Base-by-base conservation (phyloP, 1,284 basidiomycete species). In the Hymenochaete sp. region DNA sequence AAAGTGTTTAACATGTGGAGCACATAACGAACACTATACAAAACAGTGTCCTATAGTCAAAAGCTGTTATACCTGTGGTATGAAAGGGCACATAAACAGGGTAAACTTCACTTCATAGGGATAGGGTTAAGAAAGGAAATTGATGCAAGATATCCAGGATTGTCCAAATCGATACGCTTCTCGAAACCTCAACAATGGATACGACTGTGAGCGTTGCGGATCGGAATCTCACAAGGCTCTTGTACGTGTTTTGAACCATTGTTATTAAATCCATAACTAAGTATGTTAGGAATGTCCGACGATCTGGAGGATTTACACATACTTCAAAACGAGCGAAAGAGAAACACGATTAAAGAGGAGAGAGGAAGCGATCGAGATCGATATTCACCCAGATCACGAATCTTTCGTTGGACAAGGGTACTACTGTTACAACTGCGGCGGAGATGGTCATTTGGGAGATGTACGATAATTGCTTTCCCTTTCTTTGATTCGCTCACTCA, bases 381-480 rank as follows among this genome's bases (percentile, higher is more conserved):
- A 63, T 2, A 56, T 78, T 6, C 55, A 56, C 3, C 59, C 84
- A 7, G 82, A 82, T n/a, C 57, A 79, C 8, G 83, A 87, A 59
- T 82, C 75, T 3, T 85, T 82, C 58, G 78, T 88, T 48, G 77
- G 73, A 7, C 67, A 66, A 45, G 82, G 82, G 54, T 68, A 76
- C 49, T 91, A 83, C 82, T 96, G 92, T 62, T 93, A 93, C 65
- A 92, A 91, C 57, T 96, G 92, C 56, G 89, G 86, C 21, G 63
- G 65, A 26, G 62, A 64, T 41, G 89, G 86, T 3, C 92, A 96
- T 62, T 77, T 87, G 59, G 92, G 92, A 36, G 92, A 95, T 59
- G 91, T 90, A 56, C 65, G 81, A 71, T 29, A 25, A 27, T 9
- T 11, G 0, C 35, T 14, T 25, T 41, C n/a, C 31, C 14, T 25